Evolutionary conservation across 352 stramenopile species (phyloP), one percentile per base, ranked within the genome.

Genomic region (Globisporangium viniferum): DNA sequence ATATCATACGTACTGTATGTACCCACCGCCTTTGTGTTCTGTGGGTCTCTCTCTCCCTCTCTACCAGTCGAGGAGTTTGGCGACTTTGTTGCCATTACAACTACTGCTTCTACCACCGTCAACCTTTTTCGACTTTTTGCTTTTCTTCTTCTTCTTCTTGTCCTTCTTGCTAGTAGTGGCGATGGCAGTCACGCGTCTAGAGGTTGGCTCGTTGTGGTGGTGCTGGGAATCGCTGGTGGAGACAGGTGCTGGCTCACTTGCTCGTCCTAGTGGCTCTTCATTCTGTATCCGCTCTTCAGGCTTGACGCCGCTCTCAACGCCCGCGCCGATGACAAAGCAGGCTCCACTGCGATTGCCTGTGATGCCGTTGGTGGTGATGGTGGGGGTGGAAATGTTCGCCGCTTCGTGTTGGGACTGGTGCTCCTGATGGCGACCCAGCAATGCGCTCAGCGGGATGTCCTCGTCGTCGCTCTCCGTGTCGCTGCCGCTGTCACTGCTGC

Each of bases 381-480:
- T 31, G 49, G n/a, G 15, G 44, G 20, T 22, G 14, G 12, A 7
- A 33, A 5, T 44, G 41, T 22, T 41, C 15, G 12, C 18, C 44
- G 29, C 29, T 29, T 24, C 15, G 15, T 10, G 55, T 20, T 60
- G 29, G 54, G 29, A 22, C 29, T 27, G 14, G 8, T 46, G 36
- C 15, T 64, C 33, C 24, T 53, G 41, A 15, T 56, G n/a, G 27
- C 14, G 59, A 5, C 15, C 41, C 2, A 64, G 9, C 24, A 64
- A 20, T 18, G 46, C 29, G 27, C 39, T 55, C 59, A 64, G 24
- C 15, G 59, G 59, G 24, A 64, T 56, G 39, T 44, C 39, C 18
- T 64, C 59, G 27, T 64, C 59, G 24, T 64, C 59, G 41, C 59
- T 64, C 41, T 64, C 59, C 0, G 59, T 64, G 18, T 53, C 59